These are phyloP conservation scores for Wickerhamomyces mucosus DNA, from an alignment of 805 yeast species.

Conservation along the genomic window DNA sequence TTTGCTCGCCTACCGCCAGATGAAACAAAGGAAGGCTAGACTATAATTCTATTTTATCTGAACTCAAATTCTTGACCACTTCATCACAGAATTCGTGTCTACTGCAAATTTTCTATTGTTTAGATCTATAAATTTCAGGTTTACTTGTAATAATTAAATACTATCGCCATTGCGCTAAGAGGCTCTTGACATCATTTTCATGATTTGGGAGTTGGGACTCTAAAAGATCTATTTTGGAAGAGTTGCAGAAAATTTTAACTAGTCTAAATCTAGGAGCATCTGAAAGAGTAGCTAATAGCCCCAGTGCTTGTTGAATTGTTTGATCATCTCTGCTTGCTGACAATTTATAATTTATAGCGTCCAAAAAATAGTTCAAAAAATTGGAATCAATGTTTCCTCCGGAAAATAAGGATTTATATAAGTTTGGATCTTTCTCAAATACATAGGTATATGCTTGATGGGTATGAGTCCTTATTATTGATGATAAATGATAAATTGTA, in stretches of 20 bases:
- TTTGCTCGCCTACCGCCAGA: constrained; percentile 10
- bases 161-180: no score
- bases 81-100: no score
- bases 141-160: no score
- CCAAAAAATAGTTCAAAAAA: constrained; percentile 36
- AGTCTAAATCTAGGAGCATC: constrained; percentile 16
- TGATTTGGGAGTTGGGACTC: not conserved
- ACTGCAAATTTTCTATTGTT: no score
- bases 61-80: no score
- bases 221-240: constrained; percentile 3
- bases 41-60: constrained; percentile 1
- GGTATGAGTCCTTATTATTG: constrained; percentile 29
- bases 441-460: constrained; percentile 28
- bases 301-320: not conserved
- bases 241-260: constrained; percentile 11
- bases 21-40: constrained; percentile 6
- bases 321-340: not conserved
- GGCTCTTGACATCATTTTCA: no score
- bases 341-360: constrained; percentile 22
- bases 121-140: no score
- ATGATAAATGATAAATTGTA: constrained; percentile 33
- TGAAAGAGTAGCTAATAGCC: constrained; percentile 7
- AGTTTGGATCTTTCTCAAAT: constrained; percentile 19
- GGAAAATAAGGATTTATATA: constrained; percentile 25
- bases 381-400: constrained; percentile 40